Base-by-base conservation (phyloP, 2,329 filamentous ascomycete species). In the Penicillium sp. region DNA sequence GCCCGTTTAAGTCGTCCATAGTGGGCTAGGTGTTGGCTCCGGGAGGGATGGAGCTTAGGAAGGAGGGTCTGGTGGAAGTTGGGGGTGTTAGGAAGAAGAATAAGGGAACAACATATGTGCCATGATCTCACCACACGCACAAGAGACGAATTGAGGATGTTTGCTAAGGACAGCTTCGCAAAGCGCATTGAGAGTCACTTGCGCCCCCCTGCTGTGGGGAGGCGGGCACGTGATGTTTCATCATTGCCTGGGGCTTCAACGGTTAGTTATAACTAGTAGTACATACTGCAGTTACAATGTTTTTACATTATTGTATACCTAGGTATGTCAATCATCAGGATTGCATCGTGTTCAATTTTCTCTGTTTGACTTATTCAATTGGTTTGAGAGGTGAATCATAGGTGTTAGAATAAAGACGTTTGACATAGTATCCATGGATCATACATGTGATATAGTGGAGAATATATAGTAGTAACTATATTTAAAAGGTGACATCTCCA, bases 1-100 rank as follows among this genome's bases (percentile, higher is more conserved):
- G 63, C 48, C 77, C 77, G 52, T 71, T 75, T 34, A 80, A 69
- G 59, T 80, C 78, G 47, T 80, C 77, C 78, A 80, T 80, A 50
- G 52, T 56, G 58, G 55, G 61, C 43, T 21, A 40, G 46, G 39
- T 49, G 28, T 18, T 42, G n/a, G 44, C 34, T 49, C 45, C 34
- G 37, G 21, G 36, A 45, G 45, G 24, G 28, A 23, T 29, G 51
- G n/a, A 36, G 37, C 28, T 34, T 29, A 33, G 18, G 28, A n/a
- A 37, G n/a, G 39, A 28, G 11, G 29, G 33, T 7, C 23, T 55
- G 48, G 24, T 46, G 19, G 39, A 18, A 16, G 26, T 51, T 33
- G 23, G 48, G 43, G 28, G 29, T 14, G 29, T 51, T 57, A 58
- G 51, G 48, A 51, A 18, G 14, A 9, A 21, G n/a, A 13, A 18